Conservation (phyloP, 164 flowering plant genomes). For the Cinnamomum micranthum region DNA sequence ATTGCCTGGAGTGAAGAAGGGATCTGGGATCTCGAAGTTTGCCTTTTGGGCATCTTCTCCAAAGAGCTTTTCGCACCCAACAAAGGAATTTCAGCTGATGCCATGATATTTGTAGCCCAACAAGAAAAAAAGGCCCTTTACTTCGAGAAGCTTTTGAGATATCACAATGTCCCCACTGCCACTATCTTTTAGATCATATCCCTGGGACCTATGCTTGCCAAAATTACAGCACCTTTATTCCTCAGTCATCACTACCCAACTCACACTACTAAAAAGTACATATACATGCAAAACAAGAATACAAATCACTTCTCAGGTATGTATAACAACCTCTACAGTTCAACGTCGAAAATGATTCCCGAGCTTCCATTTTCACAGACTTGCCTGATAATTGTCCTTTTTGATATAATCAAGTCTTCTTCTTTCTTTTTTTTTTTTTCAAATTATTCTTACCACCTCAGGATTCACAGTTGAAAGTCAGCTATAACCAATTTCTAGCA, state of each 20-base stretch:
- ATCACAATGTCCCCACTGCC: slow-evolving; percentile 34
- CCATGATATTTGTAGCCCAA: slow-evolving; percentile 13
- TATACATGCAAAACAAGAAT: no score
- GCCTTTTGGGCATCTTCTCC: slow-evolving; percentile 28
- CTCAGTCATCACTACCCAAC: not conserved
- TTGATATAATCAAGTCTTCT: no score
- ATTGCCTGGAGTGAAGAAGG: slow-evolving; percentile 40
- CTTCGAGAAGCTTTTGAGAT: slow-evolving; percentile 27
- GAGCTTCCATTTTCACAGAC: no score
- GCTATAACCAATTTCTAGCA: not conserved
- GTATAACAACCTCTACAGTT: no score
- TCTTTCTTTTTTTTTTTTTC: not conserved
- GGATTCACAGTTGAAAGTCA: not conserved
- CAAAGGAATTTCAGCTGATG: slow-evolving; percentile 15
- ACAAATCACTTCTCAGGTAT: no score
- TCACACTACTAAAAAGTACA: not conserved
- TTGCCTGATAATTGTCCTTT: no score
- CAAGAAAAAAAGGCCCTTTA: slow-evolving; percentile 11
- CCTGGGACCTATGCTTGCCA: slow-evolving; percentile 3
- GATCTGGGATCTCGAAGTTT: slow-evolving; percentile 16
- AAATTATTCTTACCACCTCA: not conserved
- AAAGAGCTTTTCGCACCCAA: slow-evolving; percentile 15
- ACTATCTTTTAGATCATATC: slow-evolving; percentile 26
- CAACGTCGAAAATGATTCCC: no score
- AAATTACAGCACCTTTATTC: not conserved